Percentiles rank a stretch among this genome's conserved stretches.
Evolutionary conservation across 352 stramenopile species (phyloP).

Genomic region (Pilasporangium apinafurcum): DNA sequence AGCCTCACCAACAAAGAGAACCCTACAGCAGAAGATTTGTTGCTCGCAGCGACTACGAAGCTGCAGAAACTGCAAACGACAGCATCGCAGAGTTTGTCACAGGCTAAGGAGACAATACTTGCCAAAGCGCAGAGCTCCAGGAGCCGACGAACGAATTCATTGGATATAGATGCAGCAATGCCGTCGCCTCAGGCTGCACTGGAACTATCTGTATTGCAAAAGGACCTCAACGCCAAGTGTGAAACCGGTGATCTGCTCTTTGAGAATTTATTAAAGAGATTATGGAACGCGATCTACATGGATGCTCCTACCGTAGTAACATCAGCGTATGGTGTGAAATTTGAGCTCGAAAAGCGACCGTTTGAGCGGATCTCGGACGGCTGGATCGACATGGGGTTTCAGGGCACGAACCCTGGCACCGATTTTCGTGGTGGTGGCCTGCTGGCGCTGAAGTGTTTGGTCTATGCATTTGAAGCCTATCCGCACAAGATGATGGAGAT

Average conservation of each 20-base stretch:
- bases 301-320: constrained; percentile 10
- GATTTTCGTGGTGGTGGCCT: constrained; percentile 80
- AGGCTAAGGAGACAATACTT: constrained; percentile 27
- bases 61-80: constrained; percentile 41
- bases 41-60: constrained; percentile 39
- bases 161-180: not conserved
- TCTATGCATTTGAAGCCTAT: constrained; percentile 77
- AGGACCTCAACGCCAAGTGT: constrained; percentile 63
- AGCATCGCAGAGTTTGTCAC: constrained; percentile 23
- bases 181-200: constrained; percentile 27
- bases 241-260: constrained; percentile 48
- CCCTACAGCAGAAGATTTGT: constrained; percentile 53
- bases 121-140: constrained; percentile 8
- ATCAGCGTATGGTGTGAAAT: not conserved
- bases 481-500: constrained; percentile 63
- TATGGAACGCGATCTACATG: constrained; percentile 61
- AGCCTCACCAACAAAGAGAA: constrained; percentile 53
- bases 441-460: constrained; percentile 77
- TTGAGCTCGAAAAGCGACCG: constrained; percentile 1
- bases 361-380: constrained; percentile 45
- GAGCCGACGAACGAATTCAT: not conserved
- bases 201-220: constrained; percentile 50
- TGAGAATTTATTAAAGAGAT: constrained; percentile 44
- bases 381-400: constrained; percentile 76
- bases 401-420: constrained; percentile 69